These are phyloP conservation scores for Phytopythium chamaehyphon DNA, from an alignment of 352 stramenopile genomes.

Conservation along the genomic window DNA sequence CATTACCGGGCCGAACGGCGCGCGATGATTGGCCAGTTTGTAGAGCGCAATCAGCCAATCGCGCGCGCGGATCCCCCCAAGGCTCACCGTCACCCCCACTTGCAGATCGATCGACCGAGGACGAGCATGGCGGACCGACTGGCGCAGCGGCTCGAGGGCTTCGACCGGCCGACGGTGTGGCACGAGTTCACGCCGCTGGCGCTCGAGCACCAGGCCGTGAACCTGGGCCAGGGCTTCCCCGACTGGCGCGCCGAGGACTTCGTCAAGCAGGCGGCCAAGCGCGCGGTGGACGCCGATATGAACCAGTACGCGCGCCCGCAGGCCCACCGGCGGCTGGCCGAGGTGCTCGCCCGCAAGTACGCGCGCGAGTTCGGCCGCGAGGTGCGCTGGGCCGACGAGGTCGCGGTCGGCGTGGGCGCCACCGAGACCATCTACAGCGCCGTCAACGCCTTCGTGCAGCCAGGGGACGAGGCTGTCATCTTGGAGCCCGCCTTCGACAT, in stretches of 20 bases:
- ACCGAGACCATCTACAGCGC: slow-evolving; percentile 95
- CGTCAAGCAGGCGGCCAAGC: slow-evolving; percentile 91
- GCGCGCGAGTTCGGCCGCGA: slow-evolving; percentile 72
- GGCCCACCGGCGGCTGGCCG: slow-evolving; percentile 79
- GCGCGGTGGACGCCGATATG: slow-evolving; percentile 89
- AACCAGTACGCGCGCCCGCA: slow-evolving; percentile 94
- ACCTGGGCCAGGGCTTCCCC: slow-evolving; percentile 93
- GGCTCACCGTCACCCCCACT: neutral
- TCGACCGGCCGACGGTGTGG: slow-evolving; percentile 80
- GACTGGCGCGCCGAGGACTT: slow-evolving; percentile 94
- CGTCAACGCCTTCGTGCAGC: slow-evolving; percentile 90
- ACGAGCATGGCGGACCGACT: slow-evolving; percentile 68
- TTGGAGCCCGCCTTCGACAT: slow-evolving; percentile 98
- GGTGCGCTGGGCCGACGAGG: slow-evolving; percentile 89
- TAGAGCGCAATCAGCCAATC: slow-evolving; percentile 7
- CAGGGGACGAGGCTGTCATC: slow-evolving; percentile 95
- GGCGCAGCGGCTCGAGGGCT: slow-evolving; percentile 55
- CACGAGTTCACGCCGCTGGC: slow-evolving; percentile 89
- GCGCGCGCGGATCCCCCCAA: neutral
- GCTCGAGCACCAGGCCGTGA: slow-evolving; percentile 85
- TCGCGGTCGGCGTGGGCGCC: slow-evolving; percentile 93
- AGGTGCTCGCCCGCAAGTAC: slow-evolving; percentile 90
- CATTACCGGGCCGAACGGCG: too few relatives aligned
- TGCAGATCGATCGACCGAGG: too few relatives aligned
- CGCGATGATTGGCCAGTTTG: neutral